Percentiles rank a stretch among this genome's conserved stretches.
These are phyloP conservation scores for Inga leiocalycina DNA, from an alignment of 306 rosid species.

Conservation along the genomic window DNA sequence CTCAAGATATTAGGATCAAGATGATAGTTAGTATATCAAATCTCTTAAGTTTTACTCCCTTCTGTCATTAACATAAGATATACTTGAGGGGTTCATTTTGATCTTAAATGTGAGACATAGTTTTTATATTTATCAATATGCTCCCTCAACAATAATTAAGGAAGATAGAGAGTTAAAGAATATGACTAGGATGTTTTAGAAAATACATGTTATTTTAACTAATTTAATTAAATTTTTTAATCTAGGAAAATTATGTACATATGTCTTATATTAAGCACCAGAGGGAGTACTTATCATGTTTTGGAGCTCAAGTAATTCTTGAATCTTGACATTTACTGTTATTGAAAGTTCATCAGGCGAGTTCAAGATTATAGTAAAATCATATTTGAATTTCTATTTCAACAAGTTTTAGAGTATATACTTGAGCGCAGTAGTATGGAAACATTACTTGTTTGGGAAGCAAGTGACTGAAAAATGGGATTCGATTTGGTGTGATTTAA, in stretches of 20 bases:
- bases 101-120: too few relatives aligned
- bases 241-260: too few relatives aligned
- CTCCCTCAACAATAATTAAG: too few relatives aligned
- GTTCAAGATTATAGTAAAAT: neutral
- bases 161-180: too few relatives aligned
- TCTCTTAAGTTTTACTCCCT: neutral
- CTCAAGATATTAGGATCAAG: neutral
- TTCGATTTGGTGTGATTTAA: conserved; percentile 3
- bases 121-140: too few relatives aligned
- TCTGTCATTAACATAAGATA: too few relatives aligned
- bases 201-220: too few relatives aligned
- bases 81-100: too few relatives aligned
- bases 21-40: neutral
- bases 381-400: neutral
- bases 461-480: neutral
- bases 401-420: neutral
- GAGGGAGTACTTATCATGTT: neutral
- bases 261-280: neutral
- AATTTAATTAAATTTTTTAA: too few relatives aligned
- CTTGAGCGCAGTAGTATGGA: neutral
- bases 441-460: neutral
- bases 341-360: neutral
- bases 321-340: neutral
- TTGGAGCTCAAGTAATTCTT: neutral
- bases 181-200: too few relatives aligned